Evolutionary conservation across 164 flowering plant species (phyloP).

Genomic region (Vitis vinifera): DNA sequence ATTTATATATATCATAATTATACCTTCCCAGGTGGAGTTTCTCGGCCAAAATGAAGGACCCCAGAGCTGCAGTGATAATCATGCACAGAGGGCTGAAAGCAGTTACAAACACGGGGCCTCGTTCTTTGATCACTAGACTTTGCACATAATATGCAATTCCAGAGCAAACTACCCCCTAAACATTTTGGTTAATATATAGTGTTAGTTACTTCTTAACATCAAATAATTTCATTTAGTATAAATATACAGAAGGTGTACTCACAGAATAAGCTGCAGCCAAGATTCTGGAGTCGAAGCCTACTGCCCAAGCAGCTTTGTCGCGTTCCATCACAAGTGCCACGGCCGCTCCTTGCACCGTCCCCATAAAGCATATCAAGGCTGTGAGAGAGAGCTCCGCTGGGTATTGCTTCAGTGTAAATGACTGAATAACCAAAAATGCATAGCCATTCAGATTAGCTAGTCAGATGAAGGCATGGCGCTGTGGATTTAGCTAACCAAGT

Average conservation of each 20-base stretch:
- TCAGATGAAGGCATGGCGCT: too few species aligned
- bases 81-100: slow-evolving; percentile 84
- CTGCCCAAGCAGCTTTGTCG: slow-evolving; percentile 55
- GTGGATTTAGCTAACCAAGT: too few species aligned
- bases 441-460: too few species aligned
- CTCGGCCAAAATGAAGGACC: slow-evolving; percentile 64
- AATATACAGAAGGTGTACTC: slow-evolving; percentile 7
- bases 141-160: slow-evolving; percentile 81
- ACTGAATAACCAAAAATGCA: slow-evolving; percentile 33
- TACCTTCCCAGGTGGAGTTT: slow-evolving; percentile 83
- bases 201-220: not conserved
- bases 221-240: too few species aligned
- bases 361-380: slow-evolving; percentile 66
- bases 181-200: not conserved
- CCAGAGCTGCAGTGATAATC: slow-evolving; percentile 75
- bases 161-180: slow-evolving; percentile 83
- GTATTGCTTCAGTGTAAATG: slow-evolving; percentile 64
- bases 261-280: slow-evolving; percentile 82
- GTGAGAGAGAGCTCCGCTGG: slow-evolving; percentile 87
- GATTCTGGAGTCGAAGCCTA: slow-evolving; percentile 81
- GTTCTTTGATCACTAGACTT: slow-evolving; percentile 60
- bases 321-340: slow-evolving; percentile 68
- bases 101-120: slow-evolving; percentile 89
- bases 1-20: too few species aligned
- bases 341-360: slow-evolving; percentile 54